Evolutionary conservation across 176 grass and related monocot species (phyloP).

Genomic region (Phyllostachys edulis): DNA sequence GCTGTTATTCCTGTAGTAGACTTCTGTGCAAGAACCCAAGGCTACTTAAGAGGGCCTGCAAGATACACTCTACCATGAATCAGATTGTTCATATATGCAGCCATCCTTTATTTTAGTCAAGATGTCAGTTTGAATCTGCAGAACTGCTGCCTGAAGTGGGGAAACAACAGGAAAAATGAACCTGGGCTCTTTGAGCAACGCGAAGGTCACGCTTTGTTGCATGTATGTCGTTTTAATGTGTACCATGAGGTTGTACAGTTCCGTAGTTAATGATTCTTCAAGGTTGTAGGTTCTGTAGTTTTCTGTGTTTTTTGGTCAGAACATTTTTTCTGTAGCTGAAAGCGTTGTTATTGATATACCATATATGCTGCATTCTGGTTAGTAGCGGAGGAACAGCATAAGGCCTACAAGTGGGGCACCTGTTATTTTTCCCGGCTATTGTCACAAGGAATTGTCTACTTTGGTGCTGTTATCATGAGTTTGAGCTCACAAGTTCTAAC

Average conservation of each 20-base stretch:
- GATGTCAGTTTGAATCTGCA: constrained; percentile 4
- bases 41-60: neutral
- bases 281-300: neutral
- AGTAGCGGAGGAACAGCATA: neutral
- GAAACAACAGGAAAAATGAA: neutral
- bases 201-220: neutral
- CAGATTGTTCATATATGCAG: neutral
- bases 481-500: too few relatives aligned
- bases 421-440: neutral
- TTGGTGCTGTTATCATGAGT: too few relatives aligned
- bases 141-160: neutral
- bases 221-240: neutral
- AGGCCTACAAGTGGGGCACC: neutral
- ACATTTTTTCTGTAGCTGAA: neutral
- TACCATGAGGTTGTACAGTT: neutral
- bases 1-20: neutral
- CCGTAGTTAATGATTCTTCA: neutral
- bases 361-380: neutral
- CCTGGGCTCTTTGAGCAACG: neutral
- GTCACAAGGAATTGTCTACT: neutral
- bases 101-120: neutral
- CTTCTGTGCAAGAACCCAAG: constrained; percentile 15
- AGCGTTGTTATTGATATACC: neutral
- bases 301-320: neutral
- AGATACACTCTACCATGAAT: neutral